Evolutionary conservation across 257 asterid species (phyloP).

Genomic region (Anisodus acutangulus): DNA sequence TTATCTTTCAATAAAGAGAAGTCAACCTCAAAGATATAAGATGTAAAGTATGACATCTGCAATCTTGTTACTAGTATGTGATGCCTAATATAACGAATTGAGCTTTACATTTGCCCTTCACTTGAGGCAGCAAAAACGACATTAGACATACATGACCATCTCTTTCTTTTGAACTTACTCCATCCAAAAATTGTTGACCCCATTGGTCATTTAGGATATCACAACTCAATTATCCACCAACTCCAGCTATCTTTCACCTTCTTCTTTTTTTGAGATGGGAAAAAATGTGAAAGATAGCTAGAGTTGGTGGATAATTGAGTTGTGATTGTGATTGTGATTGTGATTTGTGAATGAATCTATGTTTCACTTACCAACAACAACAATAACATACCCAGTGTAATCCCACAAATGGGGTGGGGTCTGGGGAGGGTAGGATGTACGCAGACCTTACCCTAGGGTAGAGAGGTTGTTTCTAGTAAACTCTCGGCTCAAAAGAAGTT

Average conservation of each 20-base stretch:
- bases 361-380: too few relatives aligned
- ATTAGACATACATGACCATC: background rate
- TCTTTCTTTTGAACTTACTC: constrained; percentile 20
- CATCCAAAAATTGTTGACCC: background rate
- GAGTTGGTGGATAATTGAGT: too few relatives aligned
- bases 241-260: background rate
- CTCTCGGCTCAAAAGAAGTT: too few relatives aligned
- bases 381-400: too few relatives aligned
- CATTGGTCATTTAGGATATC: background rate
- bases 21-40: background rate
- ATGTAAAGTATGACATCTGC: background rate
- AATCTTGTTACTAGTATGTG: background rate
- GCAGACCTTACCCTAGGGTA: too few relatives aligned
- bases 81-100: background rate
- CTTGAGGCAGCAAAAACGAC: background rate
- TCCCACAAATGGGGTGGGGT: too few relatives aligned
- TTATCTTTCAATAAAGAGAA: background rate
- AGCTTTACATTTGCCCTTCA: background rate
- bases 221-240: background rate
- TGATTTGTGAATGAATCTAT: too few relatives aligned
- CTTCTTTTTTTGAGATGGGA: too few relatives aligned
- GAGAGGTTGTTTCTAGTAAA: too few relatives aligned
- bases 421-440: too few relatives aligned
- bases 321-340: too few relatives aligned
- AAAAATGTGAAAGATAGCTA: too few relatives aligned